phyloP scores from a whole-genome alignment of 2,329 filamentous ascomycete species.

The Penicillium oxalicum region DNA sequence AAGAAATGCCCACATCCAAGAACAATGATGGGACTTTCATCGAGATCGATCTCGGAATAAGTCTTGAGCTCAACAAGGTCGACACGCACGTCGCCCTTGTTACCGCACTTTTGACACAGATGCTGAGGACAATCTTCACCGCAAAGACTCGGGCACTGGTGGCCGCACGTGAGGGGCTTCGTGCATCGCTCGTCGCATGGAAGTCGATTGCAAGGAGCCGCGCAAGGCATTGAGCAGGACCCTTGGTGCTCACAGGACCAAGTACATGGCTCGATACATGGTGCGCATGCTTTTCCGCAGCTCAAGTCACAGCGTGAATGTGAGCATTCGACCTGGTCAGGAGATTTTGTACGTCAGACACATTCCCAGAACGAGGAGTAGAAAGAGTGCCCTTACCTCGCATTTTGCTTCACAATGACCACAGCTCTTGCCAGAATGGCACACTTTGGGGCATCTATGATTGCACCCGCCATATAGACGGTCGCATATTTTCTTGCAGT shows the following conservation, averaged over 20 bases:
- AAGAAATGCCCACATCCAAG: slow-evolving; percentile 13
- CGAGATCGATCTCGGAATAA: slow-evolving; percentile 10
- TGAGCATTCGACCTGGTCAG: slow-evolving; percentile 4
- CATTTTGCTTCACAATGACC: slow-evolving; percentile 6
- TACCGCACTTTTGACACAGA: slow-evolving; percentile 7
- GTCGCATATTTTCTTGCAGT: slow-evolving; percentile 5
- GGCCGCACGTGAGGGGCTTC: slow-evolving; percentile 3
- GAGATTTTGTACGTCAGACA: background rate
- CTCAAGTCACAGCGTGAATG: slow-evolving; percentile 5
- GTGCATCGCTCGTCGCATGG: slow-evolving; percentile 8
- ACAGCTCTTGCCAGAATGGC: slow-evolving; percentile 4
- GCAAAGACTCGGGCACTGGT: slow-evolving; percentile 8
- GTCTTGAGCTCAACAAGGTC: slow-evolving; percentile 5
- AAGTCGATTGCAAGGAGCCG: slow-evolving; percentile 8
- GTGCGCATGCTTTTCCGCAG: slow-evolving; percentile 7
- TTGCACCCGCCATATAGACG: slow-evolving; percentile 8
- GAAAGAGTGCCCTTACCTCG: slow-evolving; percentile 4
- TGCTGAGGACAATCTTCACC: slow-evolving; percentile 8
- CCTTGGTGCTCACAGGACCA: slow-evolving; percentile 2
- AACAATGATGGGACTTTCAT: slow-evolving; percentile 9
- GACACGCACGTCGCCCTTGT: slow-evolving; percentile 10
- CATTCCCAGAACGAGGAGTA: background rate
- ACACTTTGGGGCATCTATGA: slow-evolving; percentile 6
- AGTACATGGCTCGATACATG: slow-evolving; percentile 9
- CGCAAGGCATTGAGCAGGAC: slow-evolving; percentile 12